Conservation (phyloP, 495 filamentous ascomycete genomes). For the Lasiosphaeria miniovina region DNA sequence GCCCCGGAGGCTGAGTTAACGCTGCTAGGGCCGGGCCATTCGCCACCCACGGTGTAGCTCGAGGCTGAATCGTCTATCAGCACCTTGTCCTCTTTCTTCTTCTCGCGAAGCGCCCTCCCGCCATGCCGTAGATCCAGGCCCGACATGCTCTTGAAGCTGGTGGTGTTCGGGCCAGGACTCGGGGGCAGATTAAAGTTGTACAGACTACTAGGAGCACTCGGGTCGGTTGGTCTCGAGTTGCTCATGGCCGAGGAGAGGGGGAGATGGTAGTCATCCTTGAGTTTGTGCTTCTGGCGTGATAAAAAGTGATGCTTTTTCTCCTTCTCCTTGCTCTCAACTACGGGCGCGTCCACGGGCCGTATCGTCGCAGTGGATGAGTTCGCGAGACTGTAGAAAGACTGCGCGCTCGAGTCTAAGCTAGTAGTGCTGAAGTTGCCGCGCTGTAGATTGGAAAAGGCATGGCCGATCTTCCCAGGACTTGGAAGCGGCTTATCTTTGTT, state of each 20-base stretch:
- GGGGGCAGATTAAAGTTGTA: conserved; percentile 69
- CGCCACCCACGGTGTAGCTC: conserved; percentile 30
- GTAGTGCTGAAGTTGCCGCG: conserved; percentile 73
- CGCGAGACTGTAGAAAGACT: conserved; percentile 74
- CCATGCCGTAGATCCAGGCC: conserved; percentile 85
- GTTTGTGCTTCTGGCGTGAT: conserved; percentile 86
- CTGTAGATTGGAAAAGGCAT: conserved; percentile 57
- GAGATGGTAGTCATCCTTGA: conserved; percentile 76
- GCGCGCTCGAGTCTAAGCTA: conserved; percentile 67
- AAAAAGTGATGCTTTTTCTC: conserved; percentile 80
- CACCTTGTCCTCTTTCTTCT: conserved; percentile 82
- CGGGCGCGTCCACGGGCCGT: conserved; percentile 42
- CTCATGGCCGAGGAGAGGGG: conserved; percentile 85
- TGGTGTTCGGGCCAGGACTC: conserved; percentile 67
- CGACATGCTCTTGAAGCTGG: conserved; percentile 62
- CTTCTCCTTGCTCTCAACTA: conserved; percentile 53
- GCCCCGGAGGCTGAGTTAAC: conserved; percentile 40
- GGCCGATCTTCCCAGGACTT: conserved; percentile 76
- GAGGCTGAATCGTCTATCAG: conserved; percentile 40
- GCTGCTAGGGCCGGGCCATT: conserved; percentile 55
- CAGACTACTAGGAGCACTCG: conserved; percentile 76
- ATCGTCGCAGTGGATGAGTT: conserved; percentile 86
- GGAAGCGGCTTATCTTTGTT: conserved; percentile 66
- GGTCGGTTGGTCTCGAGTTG: conserved; percentile 84
- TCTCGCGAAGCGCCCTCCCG: conserved; percentile 78